phyloP scores from a whole-genome alignment of 1,284 basidiomycete species.

The Jaminaea rosea region DNA sequence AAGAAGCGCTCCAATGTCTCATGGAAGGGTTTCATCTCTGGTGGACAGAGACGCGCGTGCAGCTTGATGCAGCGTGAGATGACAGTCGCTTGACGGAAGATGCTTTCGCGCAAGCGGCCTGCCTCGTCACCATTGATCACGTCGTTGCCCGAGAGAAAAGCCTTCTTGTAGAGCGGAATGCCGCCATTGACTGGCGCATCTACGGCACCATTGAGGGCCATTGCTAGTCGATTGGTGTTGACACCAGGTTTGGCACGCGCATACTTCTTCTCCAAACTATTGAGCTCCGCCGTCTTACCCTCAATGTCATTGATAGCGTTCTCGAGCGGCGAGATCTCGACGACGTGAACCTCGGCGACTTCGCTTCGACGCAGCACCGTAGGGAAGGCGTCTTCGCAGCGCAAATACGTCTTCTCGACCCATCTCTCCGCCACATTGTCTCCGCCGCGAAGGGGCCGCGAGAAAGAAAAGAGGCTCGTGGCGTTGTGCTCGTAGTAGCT shows the following conservation, averaged over 20 bases:
- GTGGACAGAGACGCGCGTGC: constrained; percentile 70
- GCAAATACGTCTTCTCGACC: constrained; percentile 62
- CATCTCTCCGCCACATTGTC: constrained; percentile 50
- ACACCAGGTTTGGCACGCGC: constrained; percentile 51
- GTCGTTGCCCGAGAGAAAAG: constrained; percentile 69
- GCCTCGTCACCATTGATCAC: constrained; percentile 62
- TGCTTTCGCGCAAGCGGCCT: constrained; percentile 61
- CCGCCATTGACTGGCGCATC: constrained; percentile 72
- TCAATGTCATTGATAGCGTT: constrained; percentile 73
- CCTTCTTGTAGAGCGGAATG: constrained; percentile 52
- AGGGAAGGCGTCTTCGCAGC: constrained; percentile 73
- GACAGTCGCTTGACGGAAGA: constrained; percentile 65
- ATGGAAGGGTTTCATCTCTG: constrained; percentile 83
- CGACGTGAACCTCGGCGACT: constrained; percentile 63
- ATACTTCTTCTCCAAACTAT: constrained; percentile 63
- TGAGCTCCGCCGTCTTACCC: constrained; percentile 65
- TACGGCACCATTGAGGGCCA: constrained; percentile 76
- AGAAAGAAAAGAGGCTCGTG: constrained; percentile 54
- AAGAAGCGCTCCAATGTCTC: constrained; percentile 77
- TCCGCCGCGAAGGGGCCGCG: constrained; percentile 49
- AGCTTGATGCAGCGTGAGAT: constrained; percentile 75
- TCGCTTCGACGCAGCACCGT: constrained; percentile 84
- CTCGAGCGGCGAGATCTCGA: constrained; percentile 78
- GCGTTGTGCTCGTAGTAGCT: constrained; percentile 72
- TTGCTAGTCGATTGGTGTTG: constrained; percentile 74